Base-by-base conservation (phyloP, 305 asterid genomes). In the Euphrasia arctica region DNA sequence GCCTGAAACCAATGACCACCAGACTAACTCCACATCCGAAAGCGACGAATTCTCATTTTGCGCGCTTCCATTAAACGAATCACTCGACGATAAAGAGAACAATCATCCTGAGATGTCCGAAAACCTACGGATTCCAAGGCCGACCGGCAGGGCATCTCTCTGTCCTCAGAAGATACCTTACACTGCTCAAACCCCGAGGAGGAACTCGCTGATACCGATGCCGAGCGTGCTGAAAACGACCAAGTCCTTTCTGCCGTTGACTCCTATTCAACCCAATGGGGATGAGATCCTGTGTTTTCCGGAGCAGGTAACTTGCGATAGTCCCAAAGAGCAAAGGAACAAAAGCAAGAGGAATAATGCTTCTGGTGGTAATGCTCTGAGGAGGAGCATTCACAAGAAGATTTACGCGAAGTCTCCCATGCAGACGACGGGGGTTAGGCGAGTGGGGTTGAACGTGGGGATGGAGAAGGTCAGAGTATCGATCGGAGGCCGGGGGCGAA, bases 381-480 rank as follows among this genome's bases (percentile, higher is more conserved):
- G 97, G 66, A 70, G 80, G 74, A 86, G 95, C 78, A 73, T 90
- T 55, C 94, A 86, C 42, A 90, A 78, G 88, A 93, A 75, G 74
- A 80, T 73, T 54, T 79, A 79, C 68, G 67, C 70, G 60, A 92
- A 80, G 83, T 77, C 95, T 9, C 92, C 96, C 32, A 70, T 74
- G 91, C 92, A 79, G 80, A 83, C 82, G 25, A 74, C 77, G 25
- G 75, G 77, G n/a, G 48, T 54, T 3, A 75, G 89, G 70, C 75
- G 91, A 70, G 70, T 83, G 32, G 99, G 97, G 22, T 85, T 90
- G 3, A 94, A 88, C 42, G 93, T 94, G 60, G 97, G 96, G 22
- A 79, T 61, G 84, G 97, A 93, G 79, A 94, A 86, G 79, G 82
- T 88, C 14, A 75, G 96, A 78, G 87, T 94, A 36, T 94, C 99